Evolutionary conservation across 2,329 filamentous ascomycete species (phyloP).

Genomic region (Aspergillus uvarum): DNA sequence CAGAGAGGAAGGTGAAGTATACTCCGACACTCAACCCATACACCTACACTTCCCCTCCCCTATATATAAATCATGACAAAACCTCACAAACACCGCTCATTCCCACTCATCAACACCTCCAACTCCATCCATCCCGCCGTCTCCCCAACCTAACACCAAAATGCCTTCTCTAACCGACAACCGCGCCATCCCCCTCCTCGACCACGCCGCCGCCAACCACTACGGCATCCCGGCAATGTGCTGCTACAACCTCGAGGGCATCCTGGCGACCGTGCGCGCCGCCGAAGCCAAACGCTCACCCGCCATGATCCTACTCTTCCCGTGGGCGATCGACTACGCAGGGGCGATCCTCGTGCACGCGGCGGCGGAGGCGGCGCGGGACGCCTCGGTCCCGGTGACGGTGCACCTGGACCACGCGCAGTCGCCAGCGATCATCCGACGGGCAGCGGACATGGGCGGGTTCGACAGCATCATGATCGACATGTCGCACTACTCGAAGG

Average conservation of each 20-base stretch:
- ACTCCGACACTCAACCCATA: not conserved
- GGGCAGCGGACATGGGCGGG: conserved; percentile 59
- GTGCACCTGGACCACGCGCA: conserved; percentile 69
- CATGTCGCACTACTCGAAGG: conserved; percentile 71
- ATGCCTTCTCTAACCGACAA: conserved; percentile 47
- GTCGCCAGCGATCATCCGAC: conserved; percentile 60
- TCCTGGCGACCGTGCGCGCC: conserved; percentile 67
- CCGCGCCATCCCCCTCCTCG: conserved; percentile 57
- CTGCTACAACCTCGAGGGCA: conserved; percentile 69
- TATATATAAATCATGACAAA: not conserved
- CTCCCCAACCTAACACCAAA: conserved; percentile 17
- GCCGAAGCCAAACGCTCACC: conserved; percentile 67
- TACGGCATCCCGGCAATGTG: conserved; percentile 64
- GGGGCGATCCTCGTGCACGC: conserved; percentile 56
- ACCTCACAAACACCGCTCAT: not conserved
- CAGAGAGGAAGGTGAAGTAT: not conserved
- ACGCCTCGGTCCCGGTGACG: conserved; percentile 59
- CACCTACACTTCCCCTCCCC: not conserved
- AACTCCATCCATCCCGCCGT: not conserved
- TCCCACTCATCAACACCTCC: not conserved
- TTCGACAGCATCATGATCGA: conserved; percentile 78
- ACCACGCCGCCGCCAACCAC: conserved; percentile 54
- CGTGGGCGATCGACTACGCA: conserved; percentile 70
- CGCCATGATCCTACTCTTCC: conserved; percentile 71
- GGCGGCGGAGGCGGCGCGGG: conserved; percentile 57